phyloP scores from a whole-genome alignment of 108 stramenopile species.

The Cyclotella baltica region DNA sequence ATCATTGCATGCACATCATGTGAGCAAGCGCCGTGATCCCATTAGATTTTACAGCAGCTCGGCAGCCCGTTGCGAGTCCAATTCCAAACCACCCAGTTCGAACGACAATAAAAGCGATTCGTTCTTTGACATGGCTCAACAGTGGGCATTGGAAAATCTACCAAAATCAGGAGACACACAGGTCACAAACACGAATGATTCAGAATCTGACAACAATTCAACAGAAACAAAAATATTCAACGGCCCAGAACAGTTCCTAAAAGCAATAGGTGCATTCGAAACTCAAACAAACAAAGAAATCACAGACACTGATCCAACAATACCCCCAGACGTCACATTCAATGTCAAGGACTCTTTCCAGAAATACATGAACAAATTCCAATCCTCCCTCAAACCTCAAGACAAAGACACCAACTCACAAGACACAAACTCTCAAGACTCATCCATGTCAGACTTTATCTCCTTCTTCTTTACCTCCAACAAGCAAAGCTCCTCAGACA shows the following conservation, averaged over 20 bases:
- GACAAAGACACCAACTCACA: background rate
- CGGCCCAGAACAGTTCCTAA: slow-evolving; percentile 24
- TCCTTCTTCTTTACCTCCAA: slow-evolving; percentile 23
- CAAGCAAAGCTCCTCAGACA: slow-evolving; percentile 30
- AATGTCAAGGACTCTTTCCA: slow-evolving; percentile 20
- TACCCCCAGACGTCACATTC: background rate
- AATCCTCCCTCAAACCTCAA: background rate
- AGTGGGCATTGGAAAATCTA: slow-evolving; percentile 36
- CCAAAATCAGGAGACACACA: background rate
- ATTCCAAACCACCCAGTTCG: background rate
- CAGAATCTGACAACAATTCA: background rate
- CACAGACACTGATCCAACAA: slow-evolving; percentile 6
- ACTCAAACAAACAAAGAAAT: background rate
- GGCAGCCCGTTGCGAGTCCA: slow-evolving; percentile 4
- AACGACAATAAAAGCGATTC: slow-evolving; percentile 11
- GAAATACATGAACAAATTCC: slow-evolving; percentile 2
- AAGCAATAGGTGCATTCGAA: slow-evolving; percentile 15
- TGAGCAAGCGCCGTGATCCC: background rate
- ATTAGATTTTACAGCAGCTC: slow-evolving; percentile 12
- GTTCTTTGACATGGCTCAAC: slow-evolving; percentile 49
- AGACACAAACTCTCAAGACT: background rate
- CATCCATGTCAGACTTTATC: slow-evolving; percentile 22
- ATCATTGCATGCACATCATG: background rate
- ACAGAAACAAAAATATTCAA: background rate
- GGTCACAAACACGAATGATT: background rate